Percentiles rank a stretch among this genome's conserved stretches.
These are phyloP conservation scores for Claviceps sp. DNA, from an alignment of 2,329 filamentous ascomycete species.

Conservation along the genomic window DNA sequence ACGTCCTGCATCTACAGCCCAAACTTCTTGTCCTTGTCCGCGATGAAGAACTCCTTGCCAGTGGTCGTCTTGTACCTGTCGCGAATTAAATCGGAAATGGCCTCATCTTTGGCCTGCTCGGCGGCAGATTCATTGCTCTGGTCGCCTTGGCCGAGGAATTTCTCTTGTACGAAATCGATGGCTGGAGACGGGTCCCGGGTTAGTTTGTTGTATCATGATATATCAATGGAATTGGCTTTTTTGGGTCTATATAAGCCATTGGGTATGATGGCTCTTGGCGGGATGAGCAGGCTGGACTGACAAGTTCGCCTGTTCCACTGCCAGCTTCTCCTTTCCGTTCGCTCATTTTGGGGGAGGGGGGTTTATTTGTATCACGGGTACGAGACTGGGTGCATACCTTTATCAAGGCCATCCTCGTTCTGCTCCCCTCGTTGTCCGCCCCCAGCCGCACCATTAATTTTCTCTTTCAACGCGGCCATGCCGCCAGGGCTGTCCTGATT, in stretches of 20 bases:
- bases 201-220: background rate
- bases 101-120: slow-evolving; percentile 75
- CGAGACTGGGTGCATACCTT: slow-evolving; percentile 37
- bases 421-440: slow-evolving; percentile 64
- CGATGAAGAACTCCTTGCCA: slow-evolving; percentile 55
- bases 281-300: no score
- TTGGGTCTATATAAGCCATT: no score
- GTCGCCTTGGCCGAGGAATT: slow-evolving; percentile 53
- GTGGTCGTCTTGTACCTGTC: slow-evolving; percentile 54
- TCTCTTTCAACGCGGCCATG: slow-evolving; percentile 52
- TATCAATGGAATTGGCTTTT: background rate
- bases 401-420: slow-evolving; percentile 73
- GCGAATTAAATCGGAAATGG: slow-evolving; percentile 61
- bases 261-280: no score
- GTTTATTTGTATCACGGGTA: no score
- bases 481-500: slow-evolving; percentile 17
- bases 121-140: slow-evolving; percentile 60
- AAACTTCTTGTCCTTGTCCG: slow-evolving; percentile 47
- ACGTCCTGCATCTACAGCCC: slow-evolving; percentile 7
- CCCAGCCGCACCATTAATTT: slow-evolving; percentile 57
- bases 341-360: background rate
- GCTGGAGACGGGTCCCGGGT: slow-evolving; percentile 29
- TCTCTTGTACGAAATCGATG: slow-evolving; percentile 66
- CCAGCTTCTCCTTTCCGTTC: background rate
- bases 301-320: no score